Percentiles rank a stretch among this genome's conserved stretches.
Conservation (phyloP, 768 basidiomycete genomes). For the Phlebiopsis gigantea region DNA sequence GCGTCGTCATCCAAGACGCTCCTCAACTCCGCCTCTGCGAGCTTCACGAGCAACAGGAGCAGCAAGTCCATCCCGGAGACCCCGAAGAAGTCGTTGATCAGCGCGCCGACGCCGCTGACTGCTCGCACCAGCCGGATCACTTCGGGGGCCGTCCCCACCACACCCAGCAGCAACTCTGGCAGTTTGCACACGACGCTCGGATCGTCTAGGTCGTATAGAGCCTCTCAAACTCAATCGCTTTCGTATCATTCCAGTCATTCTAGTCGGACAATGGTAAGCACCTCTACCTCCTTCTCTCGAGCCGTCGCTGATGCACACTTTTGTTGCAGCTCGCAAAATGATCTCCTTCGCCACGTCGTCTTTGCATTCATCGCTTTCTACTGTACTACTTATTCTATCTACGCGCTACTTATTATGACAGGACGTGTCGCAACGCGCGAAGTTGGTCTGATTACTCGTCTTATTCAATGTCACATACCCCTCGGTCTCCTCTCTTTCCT, state of each 20-base stretch:
- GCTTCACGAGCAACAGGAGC: conserved; percentile 45
- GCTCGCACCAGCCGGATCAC: conserved; percentile 64
- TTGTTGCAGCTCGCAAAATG: conserved; percentile 14
- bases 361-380: conserved; percentile 16
- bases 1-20: conserved; percentile 47
- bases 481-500: background rate
- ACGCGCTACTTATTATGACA: conserved; percentile 19
- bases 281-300: background rate
- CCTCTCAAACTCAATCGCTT: conserved; percentile 64
- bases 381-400: conserved; percentile 25
- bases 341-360: conserved; percentile 8
- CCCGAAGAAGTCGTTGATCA: conserved; percentile 86
- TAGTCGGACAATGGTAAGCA: conserved; percentile 64
- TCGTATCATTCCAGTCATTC: conserved; percentile 77
- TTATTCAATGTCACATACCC: conserved; percentile 23
- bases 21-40: conserved; percentile 49
- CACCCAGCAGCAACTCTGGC: conserved; percentile 50
- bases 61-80: conserved; percentile 59
- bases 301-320: background rate
- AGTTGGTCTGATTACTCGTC: conserved; percentile 21
- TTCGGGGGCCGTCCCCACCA: conserved; percentile 41
- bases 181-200: conserved; percentile 51
- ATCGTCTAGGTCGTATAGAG: conserved; percentile 59
- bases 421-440: conserved; percentile 11
- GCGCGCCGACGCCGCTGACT: conserved; percentile 83